Evolutionary conservation across 352 stramenopile species (phyloP).

Genomic region (Globisporangium splendens): DNA sequence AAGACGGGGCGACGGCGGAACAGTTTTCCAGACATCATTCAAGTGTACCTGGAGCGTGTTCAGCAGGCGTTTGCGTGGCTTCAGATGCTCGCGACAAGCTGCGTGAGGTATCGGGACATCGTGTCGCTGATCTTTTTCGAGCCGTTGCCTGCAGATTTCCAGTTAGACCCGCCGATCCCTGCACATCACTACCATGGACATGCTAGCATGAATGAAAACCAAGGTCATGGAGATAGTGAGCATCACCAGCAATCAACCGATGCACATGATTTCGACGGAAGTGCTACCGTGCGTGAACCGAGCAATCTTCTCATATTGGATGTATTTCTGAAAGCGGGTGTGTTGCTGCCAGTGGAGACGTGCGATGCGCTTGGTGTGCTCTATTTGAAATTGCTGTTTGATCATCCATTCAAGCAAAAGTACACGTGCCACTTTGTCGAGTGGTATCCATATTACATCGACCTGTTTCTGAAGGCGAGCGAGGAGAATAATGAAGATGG

Average conservation of each 20-base stretch:
- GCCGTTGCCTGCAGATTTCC: conserved; percentile 44
- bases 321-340: conserved; percentile 66
- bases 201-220: background rate
- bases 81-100: conserved; percentile 71
- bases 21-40: conserved; percentile 40
- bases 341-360: conserved; percentile 66
- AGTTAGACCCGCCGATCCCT: conserved; percentile 21
- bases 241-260: conserved; percentile 15
- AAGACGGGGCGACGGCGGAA: conserved; percentile 37
- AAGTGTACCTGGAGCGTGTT: conserved; percentile 52
- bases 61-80: conserved; percentile 63
- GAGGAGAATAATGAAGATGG: conserved; percentile 72
- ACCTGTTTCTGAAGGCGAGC: conserved; percentile 60
- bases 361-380: conserved; percentile 77
- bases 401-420: conserved; percentile 75
- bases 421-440: conserved; percentile 82
- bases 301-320: conserved; percentile 45
- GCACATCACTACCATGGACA: background rate
- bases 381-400: conserved; percentile 80
- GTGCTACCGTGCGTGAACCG: background rate
- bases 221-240: background rate
- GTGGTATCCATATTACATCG: conserved; percentile 79
- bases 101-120: conserved; percentile 58
- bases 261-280: background rate
- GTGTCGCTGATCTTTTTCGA: conserved; percentile 60